Percentiles rank a stretch among this genome's conserved stretches.
Evolutionary conservation across 805 yeast genomes (phyloP).

Genomic region (Sugiyamaella smithiae): DNA sequence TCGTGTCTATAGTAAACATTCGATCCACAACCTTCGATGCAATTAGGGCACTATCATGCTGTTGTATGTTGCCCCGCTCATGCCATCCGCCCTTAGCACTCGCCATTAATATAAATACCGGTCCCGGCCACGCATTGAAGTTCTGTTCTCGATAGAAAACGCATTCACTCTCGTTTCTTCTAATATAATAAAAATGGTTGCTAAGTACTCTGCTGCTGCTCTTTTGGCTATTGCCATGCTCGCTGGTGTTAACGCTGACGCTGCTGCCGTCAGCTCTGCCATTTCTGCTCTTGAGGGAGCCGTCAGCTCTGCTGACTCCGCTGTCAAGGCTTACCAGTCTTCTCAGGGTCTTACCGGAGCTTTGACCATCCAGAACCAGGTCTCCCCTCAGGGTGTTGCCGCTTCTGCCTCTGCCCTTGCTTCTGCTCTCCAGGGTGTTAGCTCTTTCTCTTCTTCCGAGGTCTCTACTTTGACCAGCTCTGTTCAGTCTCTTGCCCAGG

Average conservation of each 20-base stretch:
- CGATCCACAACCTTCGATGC: constrained; percentile 11
- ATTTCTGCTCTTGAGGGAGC: constrained; percentile 11
- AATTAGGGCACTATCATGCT: constrained; percentile 3
- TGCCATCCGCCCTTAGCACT: neutral
- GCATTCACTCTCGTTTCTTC: constrained; percentile 3
- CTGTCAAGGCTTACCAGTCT: constrained; percentile 11
- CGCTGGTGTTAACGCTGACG: constrained; percentile 9
- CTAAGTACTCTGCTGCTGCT: constrained; percentile 9
- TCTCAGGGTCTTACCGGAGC: constrained; percentile 31
- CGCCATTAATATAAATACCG: constrained; percentile 7
- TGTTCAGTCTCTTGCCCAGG: constrained; percentile 12
- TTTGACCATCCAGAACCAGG: constrained; percentile 29
- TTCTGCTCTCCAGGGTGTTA: constrained; percentile 16
- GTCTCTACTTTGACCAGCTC: constrained; percentile 14
- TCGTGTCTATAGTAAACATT: constrained; percentile 6
- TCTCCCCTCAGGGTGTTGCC: constrained; percentile 17
- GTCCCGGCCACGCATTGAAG: neutral
- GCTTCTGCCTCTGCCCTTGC: constrained; percentile 21
- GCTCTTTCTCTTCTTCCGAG: constrained; percentile 16
- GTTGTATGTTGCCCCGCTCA: neutral
- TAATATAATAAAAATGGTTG: constrained; percentile 10
- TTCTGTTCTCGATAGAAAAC: constrained; percentile 3
- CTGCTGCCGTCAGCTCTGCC: constrained; percentile 13
- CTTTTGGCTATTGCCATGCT: constrained; percentile 9
- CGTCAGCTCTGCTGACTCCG: constrained; percentile 16